A percentile compares a stretch with the other conserved stretches of the same genome.
phyloP scores from a whole-genome alignment of 176 grass and related monocot species.

The Dendrocalamus sinicus region DNA sequence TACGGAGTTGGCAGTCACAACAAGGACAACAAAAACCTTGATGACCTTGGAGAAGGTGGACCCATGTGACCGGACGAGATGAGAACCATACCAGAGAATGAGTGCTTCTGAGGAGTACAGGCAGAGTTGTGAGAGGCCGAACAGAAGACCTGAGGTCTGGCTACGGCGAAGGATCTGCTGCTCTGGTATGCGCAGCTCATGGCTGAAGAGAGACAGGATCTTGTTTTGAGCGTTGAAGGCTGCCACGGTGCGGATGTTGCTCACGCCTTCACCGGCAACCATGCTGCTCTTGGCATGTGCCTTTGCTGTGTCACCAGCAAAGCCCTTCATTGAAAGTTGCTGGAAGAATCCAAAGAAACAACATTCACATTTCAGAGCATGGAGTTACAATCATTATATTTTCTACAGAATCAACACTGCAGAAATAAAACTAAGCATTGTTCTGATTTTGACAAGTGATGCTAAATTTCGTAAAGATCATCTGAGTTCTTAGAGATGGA shows the following conservation, averaged over 20 bases:
- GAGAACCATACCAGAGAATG: constrained; percentile 91
- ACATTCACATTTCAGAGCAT: constrained; percentile 19
- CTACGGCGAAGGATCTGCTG: constrained; percentile 75
- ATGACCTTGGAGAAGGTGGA: constrained; percentile 99
- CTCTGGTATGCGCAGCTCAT: constrained; percentile 77
- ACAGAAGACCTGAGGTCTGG: constrained; percentile 87
- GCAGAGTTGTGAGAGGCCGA: constrained; percentile 88
- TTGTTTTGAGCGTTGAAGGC: constrained; percentile 93
- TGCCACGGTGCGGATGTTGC: constrained; percentile 93
- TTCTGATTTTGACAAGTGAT: neutral
- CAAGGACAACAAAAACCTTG: constrained; percentile 96
- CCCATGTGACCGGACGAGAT: constrained; percentile 67
- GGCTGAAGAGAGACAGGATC: constrained; percentile 75
- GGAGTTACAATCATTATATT: neutral
- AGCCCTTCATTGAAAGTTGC: constrained; percentile 98
- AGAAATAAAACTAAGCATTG: neutral
- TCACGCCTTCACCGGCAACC: constrained; percentile 90
- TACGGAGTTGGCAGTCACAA: constrained; percentile 90
- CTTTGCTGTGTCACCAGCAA: constrained; percentile 90
- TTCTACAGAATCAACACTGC: neutral
- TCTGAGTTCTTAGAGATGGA: neutral
- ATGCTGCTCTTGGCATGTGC: constrained; percentile 97
- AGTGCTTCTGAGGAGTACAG: constrained; percentile 89
- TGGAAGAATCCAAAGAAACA: constrained; percentile 44
- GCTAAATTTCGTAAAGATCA: neutral